Evolutionary conservation across 2,329 filamentous ascomycete genomes (phyloP).

Genomic region (Mariannaea elegans): DNA sequence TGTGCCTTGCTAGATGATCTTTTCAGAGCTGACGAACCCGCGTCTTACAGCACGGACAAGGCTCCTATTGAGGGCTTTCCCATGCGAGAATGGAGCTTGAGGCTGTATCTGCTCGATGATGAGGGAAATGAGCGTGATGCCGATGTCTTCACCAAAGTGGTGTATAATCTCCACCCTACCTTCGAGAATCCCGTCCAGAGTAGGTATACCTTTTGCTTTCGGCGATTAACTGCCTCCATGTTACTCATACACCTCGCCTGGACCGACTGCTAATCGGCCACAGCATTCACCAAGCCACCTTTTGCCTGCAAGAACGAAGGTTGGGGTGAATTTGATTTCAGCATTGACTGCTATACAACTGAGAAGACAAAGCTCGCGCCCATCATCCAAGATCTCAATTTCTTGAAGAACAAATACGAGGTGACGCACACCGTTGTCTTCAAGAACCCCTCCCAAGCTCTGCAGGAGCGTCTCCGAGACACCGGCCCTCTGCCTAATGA

Average conservation of each 20-base stretch:
- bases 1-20: background rate
- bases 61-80: slow-evolving; percentile 87
- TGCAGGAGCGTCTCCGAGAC: slow-evolving; percentile 81
- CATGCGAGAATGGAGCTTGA: slow-evolving; percentile 91
- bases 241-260: background rate
- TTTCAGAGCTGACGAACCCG: slow-evolving; percentile 15
- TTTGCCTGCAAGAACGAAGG: slow-evolving; percentile 94
- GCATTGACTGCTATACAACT: slow-evolving; percentile 80
- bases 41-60: slow-evolving; percentile 68
- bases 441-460: slow-evolving; percentile 90
- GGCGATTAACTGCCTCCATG: background rate
- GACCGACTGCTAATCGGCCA: slow-evolving; percentile 24
- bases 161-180: slow-evolving; percentile 92
- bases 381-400: slow-evolving; percentile 91
- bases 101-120: slow-evolving; percentile 84
- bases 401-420: slow-evolving; percentile 83
- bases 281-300: slow-evolving; percentile 83
- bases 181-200: slow-evolving; percentile 89
- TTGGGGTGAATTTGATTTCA: slow-evolving; percentile 99
- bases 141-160: slow-evolving; percentile 88
- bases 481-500: slow-evolving; percentile 86
- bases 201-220: slow-evolving; percentile 56
- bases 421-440: slow-evolving; percentile 83
- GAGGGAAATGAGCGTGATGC: slow-evolving; percentile 85
- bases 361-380: slow-evolving; percentile 84